Evolutionary conservation across 2,329 filamentous ascomycete genomes (phyloP).

Genomic region (Emergomyces africanus): DNA sequence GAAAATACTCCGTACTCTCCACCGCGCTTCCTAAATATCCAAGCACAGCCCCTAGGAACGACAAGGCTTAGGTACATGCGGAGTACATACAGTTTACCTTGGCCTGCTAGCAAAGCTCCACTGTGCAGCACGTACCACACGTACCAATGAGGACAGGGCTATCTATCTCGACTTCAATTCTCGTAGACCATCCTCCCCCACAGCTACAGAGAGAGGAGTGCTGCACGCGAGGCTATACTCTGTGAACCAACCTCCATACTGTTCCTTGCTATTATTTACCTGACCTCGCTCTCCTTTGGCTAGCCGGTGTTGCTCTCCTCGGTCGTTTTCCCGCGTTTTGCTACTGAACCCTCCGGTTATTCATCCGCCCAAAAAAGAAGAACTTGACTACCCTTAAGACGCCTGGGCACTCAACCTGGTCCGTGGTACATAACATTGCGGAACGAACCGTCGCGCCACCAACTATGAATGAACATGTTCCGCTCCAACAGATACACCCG

Average conservation of each 20-base stretch:
- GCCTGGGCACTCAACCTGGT: neutral
- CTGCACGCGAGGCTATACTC: neutral
- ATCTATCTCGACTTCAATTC: neutral
- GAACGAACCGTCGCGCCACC: neutral
- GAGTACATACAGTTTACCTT: too few relatives aligned
- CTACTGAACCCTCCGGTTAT: neutral
- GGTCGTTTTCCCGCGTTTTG: neutral
- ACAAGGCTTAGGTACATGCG: neutral
- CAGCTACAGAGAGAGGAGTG: neutral
- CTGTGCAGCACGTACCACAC: neutral
- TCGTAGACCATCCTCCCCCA: neutral
- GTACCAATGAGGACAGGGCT: neutral
- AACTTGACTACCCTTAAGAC: neutral
- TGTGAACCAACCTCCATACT: neutral
- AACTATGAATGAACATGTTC: constrained; percentile 4
- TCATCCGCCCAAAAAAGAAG: neutral
- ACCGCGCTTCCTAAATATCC: neutral
- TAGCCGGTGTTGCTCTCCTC: neutral
- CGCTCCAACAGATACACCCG: constrained; percentile 4
- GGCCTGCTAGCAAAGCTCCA: neutral
- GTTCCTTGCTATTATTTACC: neutral
- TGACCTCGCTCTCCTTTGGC: neutral
- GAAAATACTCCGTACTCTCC: neutral
- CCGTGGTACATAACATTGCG: neutral
- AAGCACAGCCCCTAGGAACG: neutral